Evolutionary conservation across 2,329 filamentous ascomycete genomes (phyloP).

Genomic region (Didymella lethalis): DNA sequence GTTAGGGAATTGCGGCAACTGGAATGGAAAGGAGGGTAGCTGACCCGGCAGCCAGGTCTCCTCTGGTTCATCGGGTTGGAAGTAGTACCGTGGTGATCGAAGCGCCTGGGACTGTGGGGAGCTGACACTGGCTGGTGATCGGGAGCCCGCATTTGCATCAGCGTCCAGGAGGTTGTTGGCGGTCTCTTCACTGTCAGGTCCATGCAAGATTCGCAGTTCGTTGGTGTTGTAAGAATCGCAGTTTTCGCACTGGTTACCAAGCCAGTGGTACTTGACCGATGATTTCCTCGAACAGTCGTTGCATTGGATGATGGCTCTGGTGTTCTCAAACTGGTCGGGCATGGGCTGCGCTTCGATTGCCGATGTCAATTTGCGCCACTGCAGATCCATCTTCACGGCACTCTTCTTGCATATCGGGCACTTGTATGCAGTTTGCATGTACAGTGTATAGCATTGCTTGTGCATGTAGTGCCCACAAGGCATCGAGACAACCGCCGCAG

Average conservation of each 20-base stretch:
- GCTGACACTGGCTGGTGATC: slow-evolving; percentile 42
- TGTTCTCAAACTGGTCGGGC: slow-evolving; percentile 81
- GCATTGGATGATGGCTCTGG: slow-evolving; percentile 84
- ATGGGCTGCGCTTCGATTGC: slow-evolving; percentile 91
- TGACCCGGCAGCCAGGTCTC: slow-evolving; percentile 50
- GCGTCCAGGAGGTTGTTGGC: slow-evolving; percentile 45
- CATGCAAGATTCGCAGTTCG: slow-evolving; percentile 56
- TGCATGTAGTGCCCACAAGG: slow-evolving; percentile 96
- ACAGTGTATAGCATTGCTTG: slow-evolving; percentile 83
- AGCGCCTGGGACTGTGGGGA: slow-evolving; percentile 45
- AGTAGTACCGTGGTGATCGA: slow-evolving; percentile 48
- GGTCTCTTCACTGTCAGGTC: slow-evolving; percentile 46
- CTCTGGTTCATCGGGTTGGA: slow-evolving; percentile 48
- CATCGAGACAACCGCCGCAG: slow-evolving; percentile 90
- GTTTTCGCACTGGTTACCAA: slow-evolving; percentile 83
- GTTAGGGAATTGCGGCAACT: slow-evolving; percentile 47
- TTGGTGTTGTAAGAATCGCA: slow-evolving; percentile 64
- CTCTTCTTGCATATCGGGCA: slow-evolving; percentile 97
- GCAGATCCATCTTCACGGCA: slow-evolving; percentile 95
- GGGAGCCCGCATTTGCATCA: slow-evolving; percentile 36
- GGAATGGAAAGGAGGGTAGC: slow-evolving; percentile 48
- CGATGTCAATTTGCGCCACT: slow-evolving; percentile 89
- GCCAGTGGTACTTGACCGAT: slow-evolving; percentile 89
- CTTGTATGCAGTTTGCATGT: slow-evolving; percentile 90
- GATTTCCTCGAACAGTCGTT: slow-evolving; percentile 94